Base-by-base conservation (phyloP, 1,284 basidiomycete species). In the Crepidotus sp. region DNA sequence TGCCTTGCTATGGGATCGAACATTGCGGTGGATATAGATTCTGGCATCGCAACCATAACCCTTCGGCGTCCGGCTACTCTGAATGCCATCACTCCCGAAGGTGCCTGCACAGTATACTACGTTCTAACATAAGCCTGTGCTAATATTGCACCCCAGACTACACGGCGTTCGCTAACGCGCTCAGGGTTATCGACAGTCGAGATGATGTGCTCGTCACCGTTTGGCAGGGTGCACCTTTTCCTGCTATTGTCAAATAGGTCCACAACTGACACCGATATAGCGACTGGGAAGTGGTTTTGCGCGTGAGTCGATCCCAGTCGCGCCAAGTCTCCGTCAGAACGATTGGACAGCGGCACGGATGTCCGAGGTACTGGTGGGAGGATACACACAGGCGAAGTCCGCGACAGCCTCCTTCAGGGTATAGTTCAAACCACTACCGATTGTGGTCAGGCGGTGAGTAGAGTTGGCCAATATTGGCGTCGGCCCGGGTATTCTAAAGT, bases 21-120 rank as follows among this genome's bases (percentile, higher is more conserved):
- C 2, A 3, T 79, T 21, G 65, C 59, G 0, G 63, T 81, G 36
- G 56, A 73, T 30, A 58, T 83, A 40, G 65, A 74, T 42, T 66
- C 71, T 14, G n/a, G n/a, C n/a, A 81, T 84, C 48, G 82, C 82
- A 9, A 83, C 79, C 1, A 76, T 84, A 48, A 80, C 79, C 1
- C 65, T 84, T 39, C 76, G 80, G 48, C 69, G 77, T 15, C 79
- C 80, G 2, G 61, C 62, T 42, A 65, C 69, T 4, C 59, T 81
- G 33, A 84, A 84, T 55, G 77, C 82, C 1, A 61, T 84, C 35
- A 77, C 71, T 3, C 43, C 61, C 11, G 69, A 70, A 65, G 80
- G 81, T 30, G 25, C 35, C 1, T 36, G 3, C 13, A 15, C 11
- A n/a, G n/a, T 18, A 5, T 14, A 21, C 2, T 6, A n/a, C 29